Evolutionary conservation across 1,284 basidiomycete genomes (phyloP).

Genomic region (Ceratobasidium sp.): DNA sequence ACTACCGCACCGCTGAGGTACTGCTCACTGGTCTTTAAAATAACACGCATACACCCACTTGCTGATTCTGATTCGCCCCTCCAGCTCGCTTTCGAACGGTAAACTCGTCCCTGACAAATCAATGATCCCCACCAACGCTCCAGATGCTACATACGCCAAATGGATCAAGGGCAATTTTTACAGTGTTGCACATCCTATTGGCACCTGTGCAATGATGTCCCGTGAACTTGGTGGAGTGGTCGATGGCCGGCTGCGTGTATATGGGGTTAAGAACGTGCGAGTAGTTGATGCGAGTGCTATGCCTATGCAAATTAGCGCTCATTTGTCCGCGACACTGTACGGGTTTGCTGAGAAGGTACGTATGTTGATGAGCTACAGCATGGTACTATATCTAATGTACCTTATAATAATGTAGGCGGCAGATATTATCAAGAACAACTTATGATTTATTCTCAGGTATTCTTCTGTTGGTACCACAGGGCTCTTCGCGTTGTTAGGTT

Average conservation of each 20-base stretch:
- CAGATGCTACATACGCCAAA: constrained; percentile 62
- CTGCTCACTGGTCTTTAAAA: neutral
- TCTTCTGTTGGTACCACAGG: neutral
- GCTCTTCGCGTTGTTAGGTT: neutral
- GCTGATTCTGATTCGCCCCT: neutral
- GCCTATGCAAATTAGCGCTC: constrained; percentile 48
- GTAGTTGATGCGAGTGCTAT: constrained; percentile 52
- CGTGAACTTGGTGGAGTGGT: constrained; percentile 50
- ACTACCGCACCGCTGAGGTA: constrained; percentile 57
- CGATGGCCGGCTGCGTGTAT: constrained; percentile 54
- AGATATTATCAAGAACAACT: constrained; percentile 31
- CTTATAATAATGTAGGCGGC: constrained; percentile 4
- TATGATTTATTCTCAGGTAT: neutral
- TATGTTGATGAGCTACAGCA: neutral
- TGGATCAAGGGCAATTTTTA: constrained; percentile 63
- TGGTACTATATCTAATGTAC: neutral
- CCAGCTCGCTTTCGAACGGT: constrained; percentile 51
- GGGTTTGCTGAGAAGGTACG: constrained; percentile 49
- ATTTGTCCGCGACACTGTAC: constrained; percentile 45
- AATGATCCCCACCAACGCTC: constrained; percentile 61
- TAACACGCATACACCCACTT: constrained; percentile 1
- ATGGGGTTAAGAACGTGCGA: constrained; percentile 52
- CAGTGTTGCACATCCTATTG: constrained; percentile 42
- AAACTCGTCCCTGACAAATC: constrained; percentile 60
- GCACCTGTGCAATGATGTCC: constrained; percentile 46